Evolutionary conservation across 192 early-diverging fungal genomes (phyloP).

Genomic region (Coemansia sp.): DNA sequence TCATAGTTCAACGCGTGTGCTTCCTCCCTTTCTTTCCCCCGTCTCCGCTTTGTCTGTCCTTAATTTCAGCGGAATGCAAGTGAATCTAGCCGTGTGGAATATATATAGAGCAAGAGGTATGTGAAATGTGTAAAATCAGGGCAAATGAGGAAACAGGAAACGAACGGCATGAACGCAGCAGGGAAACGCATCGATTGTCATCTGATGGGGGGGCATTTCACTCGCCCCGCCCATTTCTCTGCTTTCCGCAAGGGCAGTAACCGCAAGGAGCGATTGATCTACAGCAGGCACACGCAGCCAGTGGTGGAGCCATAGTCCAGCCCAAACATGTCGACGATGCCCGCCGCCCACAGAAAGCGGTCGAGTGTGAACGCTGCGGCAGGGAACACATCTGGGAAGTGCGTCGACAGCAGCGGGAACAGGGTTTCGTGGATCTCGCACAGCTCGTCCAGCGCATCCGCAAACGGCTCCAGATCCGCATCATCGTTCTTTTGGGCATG

Average conservation of each 20-base stretch:
- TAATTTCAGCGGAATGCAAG: neutral
- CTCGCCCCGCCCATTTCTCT: too few species aligned
- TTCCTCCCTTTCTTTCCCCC: neutral
- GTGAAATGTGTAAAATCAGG: too few species aligned
- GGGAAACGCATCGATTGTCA: too few species aligned
- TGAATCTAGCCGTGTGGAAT: neutral
- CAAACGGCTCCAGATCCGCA: constrained; percentile 11
- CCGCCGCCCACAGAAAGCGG: constrained; percentile 49
- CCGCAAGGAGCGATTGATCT: neutral
- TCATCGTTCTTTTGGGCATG: neutral
- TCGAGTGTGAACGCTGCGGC: constrained; percentile 22
- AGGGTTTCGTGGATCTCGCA: constrained; percentile 36
- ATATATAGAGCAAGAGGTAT: too few species aligned
- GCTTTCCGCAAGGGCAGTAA: too few species aligned
- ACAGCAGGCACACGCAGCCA: constrained; percentile 15
- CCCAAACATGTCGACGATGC: constrained; percentile 34
- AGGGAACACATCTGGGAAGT: constrained; percentile 36
- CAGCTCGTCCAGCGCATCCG: constrained; percentile 33
- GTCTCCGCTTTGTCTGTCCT: neutral
- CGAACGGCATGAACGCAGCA: too few species aligned
- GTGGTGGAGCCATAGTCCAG: neutral
- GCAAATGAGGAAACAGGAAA: neutral
- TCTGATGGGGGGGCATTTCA: too few species aligned
- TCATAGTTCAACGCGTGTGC: constrained; percentile 6
- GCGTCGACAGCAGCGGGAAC: constrained; percentile 43